Conservation (phyloP, 345 rosid genomes). For the Citrus medica region DNA sequence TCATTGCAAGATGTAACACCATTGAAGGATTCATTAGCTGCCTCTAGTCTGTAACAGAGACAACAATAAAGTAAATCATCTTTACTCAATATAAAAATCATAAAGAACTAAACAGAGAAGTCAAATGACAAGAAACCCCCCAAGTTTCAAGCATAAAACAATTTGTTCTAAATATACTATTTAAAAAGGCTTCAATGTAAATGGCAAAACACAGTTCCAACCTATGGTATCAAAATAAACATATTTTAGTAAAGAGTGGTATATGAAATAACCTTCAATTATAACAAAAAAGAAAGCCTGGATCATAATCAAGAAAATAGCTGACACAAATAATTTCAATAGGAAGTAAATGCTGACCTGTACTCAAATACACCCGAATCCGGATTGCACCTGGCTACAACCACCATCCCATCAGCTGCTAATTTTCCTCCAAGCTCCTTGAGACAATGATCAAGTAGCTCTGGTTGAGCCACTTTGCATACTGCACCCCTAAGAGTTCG, state of each 20-base stretch:
- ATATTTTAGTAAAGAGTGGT: neutral
- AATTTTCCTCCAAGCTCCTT: constrained; percentile 48
- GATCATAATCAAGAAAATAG: neutral
- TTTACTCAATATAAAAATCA: neutral
- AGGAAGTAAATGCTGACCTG: constrained; percentile 36
- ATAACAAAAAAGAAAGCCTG: neutral
- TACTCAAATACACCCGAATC: constrained; percentile 48
- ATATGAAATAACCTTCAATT: neutral
- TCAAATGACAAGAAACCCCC: neutral
- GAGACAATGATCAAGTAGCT: constrained; percentile 60
- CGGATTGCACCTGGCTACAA: constrained; percentile 40
- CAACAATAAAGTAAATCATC: neutral
- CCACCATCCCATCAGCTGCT: constrained; percentile 42
- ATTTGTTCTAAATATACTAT: neutral
- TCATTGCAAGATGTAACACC: neutral
- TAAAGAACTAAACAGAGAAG: neutral
- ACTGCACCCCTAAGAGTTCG: constrained; percentile 64
- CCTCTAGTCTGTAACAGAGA: constrained; percentile 49
- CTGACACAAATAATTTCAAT: neutral
- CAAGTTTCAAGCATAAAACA: neutral
- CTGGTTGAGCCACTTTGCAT: constrained; percentile 44
- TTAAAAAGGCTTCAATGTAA: neutral
- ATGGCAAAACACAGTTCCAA: neutral
- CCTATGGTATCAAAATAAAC: neutral
- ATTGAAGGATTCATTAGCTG: constrained; percentile 24